These are phyloP conservation scores for Rhizodiscina lignyota DNA, from an alignment of 495 filamentous ascomycete species.

Conservation along the genomic window DNA sequence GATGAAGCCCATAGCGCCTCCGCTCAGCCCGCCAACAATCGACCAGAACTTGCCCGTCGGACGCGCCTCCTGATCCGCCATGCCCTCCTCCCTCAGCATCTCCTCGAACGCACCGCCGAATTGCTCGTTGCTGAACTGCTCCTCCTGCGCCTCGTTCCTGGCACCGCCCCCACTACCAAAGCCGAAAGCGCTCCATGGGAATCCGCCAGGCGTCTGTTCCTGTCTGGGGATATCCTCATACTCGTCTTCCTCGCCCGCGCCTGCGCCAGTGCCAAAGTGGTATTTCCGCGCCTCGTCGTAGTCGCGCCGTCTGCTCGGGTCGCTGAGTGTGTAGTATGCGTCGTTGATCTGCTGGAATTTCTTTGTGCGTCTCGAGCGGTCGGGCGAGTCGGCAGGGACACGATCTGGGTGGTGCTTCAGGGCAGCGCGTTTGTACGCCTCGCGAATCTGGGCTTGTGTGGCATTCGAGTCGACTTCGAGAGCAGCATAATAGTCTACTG, in stretches of 20 bases:
- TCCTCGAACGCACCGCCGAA: conserved; percentile 92
- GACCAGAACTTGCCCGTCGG: conserved; percentile 73
- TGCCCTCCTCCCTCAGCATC: conserved; percentile 88
- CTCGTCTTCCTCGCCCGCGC: conserved; percentile 29
- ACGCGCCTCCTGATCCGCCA: conserved; percentile 41
- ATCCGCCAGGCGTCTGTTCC: conserved; percentile 24
- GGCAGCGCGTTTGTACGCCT: conserved; percentile 89
- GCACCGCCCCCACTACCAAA: conserved; percentile 27
- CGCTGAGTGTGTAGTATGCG: conserved; percentile 90
- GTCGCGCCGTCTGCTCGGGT: conserved; percentile 60
- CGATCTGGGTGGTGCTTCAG: conserved; percentile 91
- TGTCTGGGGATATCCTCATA: conserved; percentile 41
- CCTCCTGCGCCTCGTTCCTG: conserved; percentile 30
- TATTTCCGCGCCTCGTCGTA: conserved; percentile 62
- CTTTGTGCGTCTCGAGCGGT: conserved; percentile 64
- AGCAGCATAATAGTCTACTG: conserved; percentile 29
- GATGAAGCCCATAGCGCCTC: conserved; percentile 87
- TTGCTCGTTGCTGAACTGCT: conserved; percentile 45
- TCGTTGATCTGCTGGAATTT: conserved; percentile 95
- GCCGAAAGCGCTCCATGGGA: conserved; percentile 44
- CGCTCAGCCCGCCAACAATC: conserved; percentile 68
- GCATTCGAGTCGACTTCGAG: conserved; percentile 62
- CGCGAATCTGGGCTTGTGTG: conserved; percentile 70
- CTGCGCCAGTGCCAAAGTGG: conserved; percentile 18
- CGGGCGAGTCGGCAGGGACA: conserved; percentile 68